Evolutionary conservation across 75 land plant species (phyloP), one percentile per base, ranked within the genome.

Genomic region (Adiantum capillusveneris): DNA sequence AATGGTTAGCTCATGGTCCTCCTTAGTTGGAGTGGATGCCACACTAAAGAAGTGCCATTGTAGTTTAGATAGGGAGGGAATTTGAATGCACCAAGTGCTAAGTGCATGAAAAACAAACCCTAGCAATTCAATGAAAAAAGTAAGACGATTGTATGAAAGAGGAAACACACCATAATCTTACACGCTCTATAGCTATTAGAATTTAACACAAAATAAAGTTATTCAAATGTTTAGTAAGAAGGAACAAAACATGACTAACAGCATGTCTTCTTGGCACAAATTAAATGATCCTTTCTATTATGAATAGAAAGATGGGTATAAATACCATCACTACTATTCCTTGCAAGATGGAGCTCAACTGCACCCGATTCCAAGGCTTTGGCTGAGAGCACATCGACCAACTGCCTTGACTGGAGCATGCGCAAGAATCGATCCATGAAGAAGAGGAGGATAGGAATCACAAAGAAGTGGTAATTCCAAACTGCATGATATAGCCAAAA

Each of bases 31-130:
- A 45, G 25, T 69, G 2, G 88, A 85, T 18, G 56, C 54, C 11
- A 78, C 76, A 6, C 77, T 81, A 52, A 72, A 85, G 17, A 81
- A 81, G 43, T 84, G 88, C 88, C 88, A 84, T 51, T 84, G 81
- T 3, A 58, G 5, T n/a, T 58, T 34, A 5, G 22, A 39, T 29
- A 78, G 56, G 31, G 34, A 42, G 0, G 84, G 75, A 20, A 84
- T 6, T 46, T 46, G 50, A 17, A 46, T 46, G 50, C 50, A 46
- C 50, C 50, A 46, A 3, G 50, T 46, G 22, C 22, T 18, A n/a
- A 46, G 50, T 14, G 50, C 37, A 34, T 34, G 37, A 34, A 34
- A 5, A 3, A 34, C 37, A 34, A 34, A n/a, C n/a, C n/a, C n/a
- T n/a, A n/a, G n/a, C n/a, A n/a, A n/a, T n/a, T n/a, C n/a, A n/a